These are phyloP conservation scores for barley (Hordeum vulgare) DNA, from an alignment of 176 grass and related monocot genomes.

Conservation along the genomic window MorexV3_pseudomolecules_assembly NC_058522.1:392554229-392554728, in stretches of 20 bases:
- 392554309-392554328: not conserved
- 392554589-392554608: not conserved
- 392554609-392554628: not conserved
- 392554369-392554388: not conserved
- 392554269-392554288: slow-evolving; percentile 16
- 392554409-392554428: not conserved
- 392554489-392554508: not conserved
- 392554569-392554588: not conserved
- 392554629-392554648: not conserved
- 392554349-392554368: not conserved
- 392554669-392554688: not conserved
- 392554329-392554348: not conserved
- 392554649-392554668: not conserved
- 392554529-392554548: not conserved
- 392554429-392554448: not conserved
- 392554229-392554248: slow-evolving; percentile 42
- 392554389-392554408: not conserved
- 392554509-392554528: not conserved
- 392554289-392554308: not conserved
- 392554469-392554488: not conserved
- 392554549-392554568: no score
- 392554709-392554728: not conserved
- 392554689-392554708: not conserved
- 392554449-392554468: not conserved
- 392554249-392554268: slow-evolving; percentile 10